Evolutionary conservation across 208 protist species (phyloP).

Genomic region (Leishmania gerbilli): DNA sequence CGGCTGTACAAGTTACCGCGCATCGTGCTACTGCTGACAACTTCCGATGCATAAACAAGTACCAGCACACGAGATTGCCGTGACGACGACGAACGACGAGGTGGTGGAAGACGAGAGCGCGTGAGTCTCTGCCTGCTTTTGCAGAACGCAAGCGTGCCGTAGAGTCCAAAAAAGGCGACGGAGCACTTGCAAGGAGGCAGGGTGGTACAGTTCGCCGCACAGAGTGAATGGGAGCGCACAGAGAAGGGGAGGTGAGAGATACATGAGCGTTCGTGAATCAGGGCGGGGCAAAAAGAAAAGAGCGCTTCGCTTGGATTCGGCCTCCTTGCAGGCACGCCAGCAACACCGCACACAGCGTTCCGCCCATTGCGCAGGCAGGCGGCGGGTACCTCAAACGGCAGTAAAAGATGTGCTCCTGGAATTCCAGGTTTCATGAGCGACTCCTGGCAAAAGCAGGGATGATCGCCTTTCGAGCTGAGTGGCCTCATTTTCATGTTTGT

Average conservation of each 20-base stretch:
- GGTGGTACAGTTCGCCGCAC: not conserved
- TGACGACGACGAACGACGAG: not conserved
- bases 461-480: not conserved
- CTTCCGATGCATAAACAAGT: not conserved
- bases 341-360: not conserved
- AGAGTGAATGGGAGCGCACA: not conserved
- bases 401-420: not conserved
- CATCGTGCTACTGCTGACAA: slow-evolving; percentile 34
- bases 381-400: not conserved
- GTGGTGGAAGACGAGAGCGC: not conserved
- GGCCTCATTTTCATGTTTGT: not conserved
- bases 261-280: not conserved
- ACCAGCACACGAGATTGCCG: not conserved
- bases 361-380: not conserved
- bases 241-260: not conserved
- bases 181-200: not conserved
- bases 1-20: slow-evolving; percentile 73
- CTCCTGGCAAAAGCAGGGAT: not conserved
- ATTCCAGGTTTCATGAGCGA: not conserved
- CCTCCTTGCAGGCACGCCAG: not conserved
- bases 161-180: not conserved
- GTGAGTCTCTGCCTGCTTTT: not conserved
- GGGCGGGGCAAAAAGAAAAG: not conserved
- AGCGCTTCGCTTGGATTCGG: not conserved
- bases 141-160: not conserved